Evolutionary conservation across 306 rosid species (phyloP).

Genomic region (Carpinus fangiana): DNA sequence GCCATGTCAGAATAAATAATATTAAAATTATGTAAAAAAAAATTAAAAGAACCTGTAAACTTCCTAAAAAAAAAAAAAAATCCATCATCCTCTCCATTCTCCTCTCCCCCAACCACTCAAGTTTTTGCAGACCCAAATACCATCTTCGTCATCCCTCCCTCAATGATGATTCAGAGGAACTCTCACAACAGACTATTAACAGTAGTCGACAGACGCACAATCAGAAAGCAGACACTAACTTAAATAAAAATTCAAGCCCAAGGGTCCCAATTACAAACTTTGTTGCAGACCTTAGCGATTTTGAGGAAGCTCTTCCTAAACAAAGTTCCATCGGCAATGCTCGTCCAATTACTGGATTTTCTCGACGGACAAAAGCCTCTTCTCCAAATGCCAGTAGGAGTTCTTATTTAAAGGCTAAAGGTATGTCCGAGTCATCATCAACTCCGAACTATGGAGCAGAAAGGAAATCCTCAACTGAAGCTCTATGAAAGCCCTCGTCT

Average conservation of each 20-base stretch:
- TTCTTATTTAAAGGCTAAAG: conserved; percentile 29
- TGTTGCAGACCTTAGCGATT: conserved; percentile 50
- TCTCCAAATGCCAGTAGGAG: conserved; percentile 41
- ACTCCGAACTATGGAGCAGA: conserved; percentile 40
- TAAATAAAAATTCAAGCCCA: conserved; percentile 44
- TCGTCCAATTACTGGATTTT: conserved; percentile 45
- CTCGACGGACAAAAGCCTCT: conserved; percentile 62
- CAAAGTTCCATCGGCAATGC: conserved; percentile 36
- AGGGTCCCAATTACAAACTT: conserved; percentile 39
- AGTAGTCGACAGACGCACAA: conserved; percentile 28
- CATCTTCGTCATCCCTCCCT: no score
- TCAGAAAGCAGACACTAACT: conserved; percentile 37
- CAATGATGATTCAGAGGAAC: conserved; percentile 29
- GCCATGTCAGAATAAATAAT: no score
- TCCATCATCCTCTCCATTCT: no score
- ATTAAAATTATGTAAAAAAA: no score
- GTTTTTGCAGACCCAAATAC: no score
- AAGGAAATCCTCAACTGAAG: conserved; percentile 44
- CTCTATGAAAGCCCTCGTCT: conserved; percentile 29
- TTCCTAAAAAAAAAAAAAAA: no score
- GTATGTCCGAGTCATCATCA: conserved; percentile 26
- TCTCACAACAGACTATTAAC: conserved; percentile 29
- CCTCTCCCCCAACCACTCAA: no score
- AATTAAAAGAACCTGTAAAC: no score
- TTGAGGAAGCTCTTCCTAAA: conserved; percentile 51